These are phyloP conservation scores for Agaricus subrufescens DNA, from an alignment of 768 basidiomycete species.

Conservation along the genomic window DNA sequence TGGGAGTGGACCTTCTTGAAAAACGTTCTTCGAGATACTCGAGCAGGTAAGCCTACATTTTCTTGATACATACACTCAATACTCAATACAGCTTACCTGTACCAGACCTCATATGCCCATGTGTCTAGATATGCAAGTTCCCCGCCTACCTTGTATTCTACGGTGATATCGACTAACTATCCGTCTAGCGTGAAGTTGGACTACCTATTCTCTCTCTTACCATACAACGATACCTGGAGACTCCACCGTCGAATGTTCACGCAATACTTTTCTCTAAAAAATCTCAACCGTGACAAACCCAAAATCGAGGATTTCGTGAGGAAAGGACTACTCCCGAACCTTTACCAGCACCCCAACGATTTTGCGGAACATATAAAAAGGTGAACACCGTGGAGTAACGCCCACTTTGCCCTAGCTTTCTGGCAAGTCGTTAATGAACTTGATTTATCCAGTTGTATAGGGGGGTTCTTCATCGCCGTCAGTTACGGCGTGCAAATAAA, in stretches of 20 bases:
- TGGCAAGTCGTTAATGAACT: neutral
- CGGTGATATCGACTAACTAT: neutral
- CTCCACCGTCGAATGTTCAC: slow-evolving; percentile 35
- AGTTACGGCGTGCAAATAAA: slow-evolving; percentile 6
- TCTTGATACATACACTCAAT: neutral
- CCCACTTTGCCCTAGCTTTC: too few relatives aligned
- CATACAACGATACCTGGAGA: slow-evolving; percentile 28
- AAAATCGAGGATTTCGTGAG: slow-evolving; percentile 1
- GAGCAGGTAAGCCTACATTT: neutral
- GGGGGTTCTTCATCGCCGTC: neutral
- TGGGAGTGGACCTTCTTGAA: slow-evolving; percentile 11
- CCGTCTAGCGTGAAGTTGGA: neutral
- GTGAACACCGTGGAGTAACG: neutral
- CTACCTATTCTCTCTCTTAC: neutral
- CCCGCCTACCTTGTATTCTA: neutral
- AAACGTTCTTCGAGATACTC: slow-evolving; percentile 11
- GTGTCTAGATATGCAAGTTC: neutral
- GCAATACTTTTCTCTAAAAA: slow-evolving; percentile 26
- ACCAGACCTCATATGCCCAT: slow-evolving; percentile 1
- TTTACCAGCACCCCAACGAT: neutral
- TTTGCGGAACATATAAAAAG: neutral
- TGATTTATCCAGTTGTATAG: neutral
- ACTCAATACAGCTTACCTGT: neutral
- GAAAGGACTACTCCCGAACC: neutral
- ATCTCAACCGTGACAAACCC: slow-evolving; percentile 2